Evolutionary conservation across 2,329 filamentous ascomycete species (phyloP), one percentile per base, ranked within the genome.

Genomic region (Thelonectria discophora): DNA sequence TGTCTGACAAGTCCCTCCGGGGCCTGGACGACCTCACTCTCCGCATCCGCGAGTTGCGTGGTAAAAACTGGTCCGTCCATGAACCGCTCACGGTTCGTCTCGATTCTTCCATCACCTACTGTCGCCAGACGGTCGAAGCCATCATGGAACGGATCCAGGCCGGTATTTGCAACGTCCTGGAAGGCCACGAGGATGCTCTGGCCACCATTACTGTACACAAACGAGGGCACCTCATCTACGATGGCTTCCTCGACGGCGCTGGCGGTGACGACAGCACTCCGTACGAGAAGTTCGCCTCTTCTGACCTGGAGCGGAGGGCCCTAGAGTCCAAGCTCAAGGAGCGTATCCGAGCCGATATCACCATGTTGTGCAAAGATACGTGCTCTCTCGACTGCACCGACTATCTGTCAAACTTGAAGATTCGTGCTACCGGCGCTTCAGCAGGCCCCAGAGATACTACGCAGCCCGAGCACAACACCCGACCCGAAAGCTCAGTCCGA

Each of bases 131-230:
- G 34, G 76, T 83, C 42, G 78, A 82, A 60, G 81, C 83, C 9
- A 77, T 84, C 5, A 71, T 86, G 27, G 82, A 85, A 56, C 79
- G 84, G 39, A 73, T 86, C 18, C 81, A 85, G 65, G 80, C 81
- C 1, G 81, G 83, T 5, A 78, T 86, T 7, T 76, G 78, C 17
- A 80, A 84, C 54, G 77, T 82, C 6, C 75, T 86, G 21, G 77
- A 79, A 50, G 79, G 80, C 21, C 79, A 82, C 58, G 79, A 82
- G 21, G 76, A 79, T 40, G 77, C 80, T 5, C 75, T 84, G 27
- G 69, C 69, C 52, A 81, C 78, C 20, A 74, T 86, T 69, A 79
- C 77, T 3, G 79, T 81, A 7, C 77, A 82, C 65, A 86, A 86
- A 68, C 79, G 83, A 45, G 84, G 84, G 0, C 84, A 86, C 58